Evolutionary conservation across 2,329 filamentous ascomycete species (phyloP), one percentile per base, ranked within the genome.

Genomic region (Alternaria rosae): DNA sequence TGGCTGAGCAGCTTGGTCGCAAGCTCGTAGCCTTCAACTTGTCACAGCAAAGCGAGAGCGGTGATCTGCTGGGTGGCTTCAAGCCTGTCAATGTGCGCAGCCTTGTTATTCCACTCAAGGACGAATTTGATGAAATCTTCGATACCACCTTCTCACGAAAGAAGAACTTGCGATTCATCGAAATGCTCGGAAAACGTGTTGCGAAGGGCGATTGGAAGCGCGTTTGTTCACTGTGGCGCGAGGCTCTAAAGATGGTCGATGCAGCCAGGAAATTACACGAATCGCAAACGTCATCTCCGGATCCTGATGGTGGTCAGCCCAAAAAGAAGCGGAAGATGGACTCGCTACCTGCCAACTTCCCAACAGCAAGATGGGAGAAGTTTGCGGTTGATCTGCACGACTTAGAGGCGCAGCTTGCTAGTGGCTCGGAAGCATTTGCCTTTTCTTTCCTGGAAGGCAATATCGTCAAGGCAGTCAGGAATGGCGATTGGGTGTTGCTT

Each of bases 361-460:
- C 95, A 5, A 87, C 89, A 65, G 86, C 87, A 3, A 87, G 92
- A 66, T 99, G 96, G 96, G 88, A 92, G 45, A 84, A 85, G 9
- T 98, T 99, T 76, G 86, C 90, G 0, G 83, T 85, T 20, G 91
- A 89, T 64, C 82, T 97, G 15, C 87, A 89, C 56, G 89, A 92
- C 71, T 92, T 98, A 58, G 91, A 96, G 67, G 85, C 91, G 5
- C 92, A 97, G 81, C 82, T 96, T 58, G 85, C 90, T 56, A 88
- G 90, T 72, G 85, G 92, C 57, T 87, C 89, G 38, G 87, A 92
- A 70, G 87, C 85, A 2, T 97, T 98, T 78, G 93, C 94, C 0
- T 99, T 99, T 79, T 92, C 92, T 0, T 99, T 99, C 75, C 88
- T 98, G 1, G 95, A 99, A 79, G 94, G 95, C 65, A 97, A 96